Conservation (phyloP, 768 basidiomycete genomes). For the Ramaria rubella region DNA sequence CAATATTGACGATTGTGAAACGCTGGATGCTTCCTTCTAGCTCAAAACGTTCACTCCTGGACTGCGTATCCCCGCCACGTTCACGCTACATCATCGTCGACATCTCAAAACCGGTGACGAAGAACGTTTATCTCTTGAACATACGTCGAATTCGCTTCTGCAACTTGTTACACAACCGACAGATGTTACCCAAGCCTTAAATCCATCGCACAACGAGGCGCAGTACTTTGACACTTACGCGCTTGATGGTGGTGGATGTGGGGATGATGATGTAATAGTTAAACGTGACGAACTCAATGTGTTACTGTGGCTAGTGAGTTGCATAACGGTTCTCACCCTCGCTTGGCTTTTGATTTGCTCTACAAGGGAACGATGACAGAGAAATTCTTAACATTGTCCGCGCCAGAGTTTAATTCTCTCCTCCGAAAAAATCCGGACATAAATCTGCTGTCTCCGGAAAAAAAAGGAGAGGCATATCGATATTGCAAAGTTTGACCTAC, state of each 20-base stretch:
- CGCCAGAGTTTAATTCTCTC: slow-evolving; percentile 54
- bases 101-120: neutral
- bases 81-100: slow-evolving; percentile 15
- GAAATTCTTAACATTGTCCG: slow-evolving; percentile 69
- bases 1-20: too few species aligned
- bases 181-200: too few species aligned
- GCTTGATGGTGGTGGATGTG: slow-evolving; percentile 60
- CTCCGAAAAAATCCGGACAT: slow-evolving; percentile 33
- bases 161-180: too few species aligned
- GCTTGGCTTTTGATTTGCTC: neutral
- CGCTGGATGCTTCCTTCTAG: slow-evolving; percentile 28
- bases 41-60: slow-evolving; percentile 64
- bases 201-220: neutral
- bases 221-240: slow-evolving; percentile 41
- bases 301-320: slow-evolving; percentile 64
- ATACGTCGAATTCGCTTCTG: too few species aligned
- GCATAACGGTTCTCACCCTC: too few species aligned
- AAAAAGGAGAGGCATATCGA: slow-evolving; percentile 68
- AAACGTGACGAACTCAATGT: slow-evolving; percentile 50
- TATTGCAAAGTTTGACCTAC: slow-evolving; percentile 64
- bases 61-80: slow-evolving; percentile 61
- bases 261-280: slow-evolving; percentile 31
- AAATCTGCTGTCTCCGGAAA: slow-evolving; percentile 26
- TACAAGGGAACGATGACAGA: slow-evolving; percentile 81
- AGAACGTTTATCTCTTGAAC: too few species aligned